Percentiles rank a stretch among this genome's conserved stretches.
These are phyloP conservation scores for Sinapis alba DNA, from an alignment of 441 rosid genomes.

Conservation along the genomic window DNA sequence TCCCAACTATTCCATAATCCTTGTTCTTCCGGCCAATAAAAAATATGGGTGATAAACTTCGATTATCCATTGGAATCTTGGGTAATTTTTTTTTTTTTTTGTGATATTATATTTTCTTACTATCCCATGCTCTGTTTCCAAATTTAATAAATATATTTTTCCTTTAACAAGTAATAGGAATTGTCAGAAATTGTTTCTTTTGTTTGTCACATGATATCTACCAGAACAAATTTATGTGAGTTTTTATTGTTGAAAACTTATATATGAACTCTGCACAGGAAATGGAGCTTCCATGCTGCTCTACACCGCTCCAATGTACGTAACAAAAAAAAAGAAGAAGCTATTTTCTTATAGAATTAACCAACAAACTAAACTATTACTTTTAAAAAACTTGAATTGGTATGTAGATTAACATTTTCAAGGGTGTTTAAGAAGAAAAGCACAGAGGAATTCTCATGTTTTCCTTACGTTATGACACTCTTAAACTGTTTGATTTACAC, in stretches of 20 bases:
- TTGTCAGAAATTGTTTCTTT: slow-evolving; percentile 15
- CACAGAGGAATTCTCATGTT: slow-evolving; percentile 74
- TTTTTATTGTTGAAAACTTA: neutral
- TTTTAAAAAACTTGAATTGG: neutral
- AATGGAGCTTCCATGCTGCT: slow-evolving; percentile 79
- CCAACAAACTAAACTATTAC: neutral
- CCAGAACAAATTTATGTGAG: neutral
- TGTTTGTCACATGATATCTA: neutral
- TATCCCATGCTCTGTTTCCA: neutral
- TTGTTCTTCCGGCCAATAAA: slow-evolving; percentile 25
- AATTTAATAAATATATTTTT: neutral
- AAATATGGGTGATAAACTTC: slow-evolving; percentile 63
- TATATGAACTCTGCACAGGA: slow-evolving; percentile 46
- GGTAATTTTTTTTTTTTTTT: slow-evolving; percentile 41
- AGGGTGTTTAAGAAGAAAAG: slow-evolving; percentile 73
- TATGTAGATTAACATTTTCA: slow-evolving; percentile 67
- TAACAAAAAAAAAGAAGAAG: neutral
- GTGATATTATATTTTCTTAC: neutral
- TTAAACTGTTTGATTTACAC: slow-evolving; percentile 75
- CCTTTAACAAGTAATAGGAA: neutral
- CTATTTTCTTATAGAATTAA: neutral
- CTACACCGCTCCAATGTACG: slow-evolving; percentile 76
- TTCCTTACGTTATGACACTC: slow-evolving; percentile 73
- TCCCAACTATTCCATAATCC: slow-evolving; percentile 8
- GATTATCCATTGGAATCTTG: slow-evolving; percentile 60